phyloP scores from a whole-genome alignment of 2,329 filamentous ascomycete species.

The Chrysoporthe deuterocubensis region DNA sequence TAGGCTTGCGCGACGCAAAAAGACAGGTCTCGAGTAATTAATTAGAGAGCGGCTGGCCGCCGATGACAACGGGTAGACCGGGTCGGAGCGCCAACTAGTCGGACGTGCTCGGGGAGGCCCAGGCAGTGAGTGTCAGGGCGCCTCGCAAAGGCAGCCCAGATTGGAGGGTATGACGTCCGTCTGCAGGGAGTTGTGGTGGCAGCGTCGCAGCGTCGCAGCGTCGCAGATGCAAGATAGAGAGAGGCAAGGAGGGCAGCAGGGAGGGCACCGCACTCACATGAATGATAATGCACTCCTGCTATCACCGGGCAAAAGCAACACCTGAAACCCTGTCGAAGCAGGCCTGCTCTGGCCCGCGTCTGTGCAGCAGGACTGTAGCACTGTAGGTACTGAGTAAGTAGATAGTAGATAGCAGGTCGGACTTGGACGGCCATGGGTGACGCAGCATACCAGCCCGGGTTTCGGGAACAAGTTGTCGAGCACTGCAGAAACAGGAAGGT shows the following conservation, averaged over 20 bases:
- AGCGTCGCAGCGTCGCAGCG: no score
- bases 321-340: no score
- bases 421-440: neutral
- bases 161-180: neutral
- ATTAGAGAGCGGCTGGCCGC: neutral
- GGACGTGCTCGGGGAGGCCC: neutral
- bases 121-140: neutral
- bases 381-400: neutral
- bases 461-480: neutral
- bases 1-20: no score
- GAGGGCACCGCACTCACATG: constrained; percentile 1
- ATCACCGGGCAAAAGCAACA: neutral
- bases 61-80: neutral
- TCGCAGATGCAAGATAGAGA: neutral
- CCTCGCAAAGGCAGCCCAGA: neutral
- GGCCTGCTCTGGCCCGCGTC: no score
- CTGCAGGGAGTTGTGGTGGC: neutral
- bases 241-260: neutral
- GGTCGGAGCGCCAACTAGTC: neutral
- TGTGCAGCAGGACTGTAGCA: neutral
- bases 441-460: constrained; percentile 4
- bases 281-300: constrained; percentile 1
- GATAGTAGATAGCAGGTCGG: neutral
- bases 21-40: neutral
- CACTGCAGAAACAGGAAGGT: constrained; percentile 14